Evolutionary conservation across 2,329 filamentous ascomycete genomes (phyloP).

Genomic region (Calonectria pseudoturangicola): DNA sequence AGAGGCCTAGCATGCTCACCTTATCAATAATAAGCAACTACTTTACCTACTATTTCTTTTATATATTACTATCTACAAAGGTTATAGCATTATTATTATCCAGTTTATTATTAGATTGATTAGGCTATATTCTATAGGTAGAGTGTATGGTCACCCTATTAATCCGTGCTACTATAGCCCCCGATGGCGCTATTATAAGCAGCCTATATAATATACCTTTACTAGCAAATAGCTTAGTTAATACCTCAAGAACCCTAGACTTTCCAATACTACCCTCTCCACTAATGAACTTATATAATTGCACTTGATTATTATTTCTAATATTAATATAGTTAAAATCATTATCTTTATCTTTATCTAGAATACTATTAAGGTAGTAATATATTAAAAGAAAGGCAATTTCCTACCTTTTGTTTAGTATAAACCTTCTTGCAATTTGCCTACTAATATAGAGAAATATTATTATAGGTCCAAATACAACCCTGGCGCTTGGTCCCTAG

Average conservation of each 20-base stretch:
- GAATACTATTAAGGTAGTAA: conserved; percentile 1
- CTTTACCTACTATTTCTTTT: background rate
- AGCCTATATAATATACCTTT: conserved; percentile 26
- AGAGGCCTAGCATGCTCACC: background rate
- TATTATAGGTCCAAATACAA: conserved; percentile 13
- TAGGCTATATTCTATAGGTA: background rate
- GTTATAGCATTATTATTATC: background rate
- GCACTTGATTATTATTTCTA: background rate
- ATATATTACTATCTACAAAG: background rate
- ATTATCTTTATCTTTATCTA: background rate
- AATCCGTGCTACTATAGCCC: conserved; percentile 8
- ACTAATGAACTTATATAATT: conserved; percentile 19
- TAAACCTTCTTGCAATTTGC: conserved; percentile 8
- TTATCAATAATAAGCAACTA: conserved; percentile 8
- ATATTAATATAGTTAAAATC: background rate
- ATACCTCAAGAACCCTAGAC: conserved; percentile 25
- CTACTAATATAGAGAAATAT: conserved; percentile 16
- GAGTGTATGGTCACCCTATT: conserved; percentile 30
- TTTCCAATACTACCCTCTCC: conserved; percentile 17
- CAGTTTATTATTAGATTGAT: background rate
- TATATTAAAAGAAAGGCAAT: conserved; percentile 32
- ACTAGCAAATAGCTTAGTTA: conserved; percentile 15
- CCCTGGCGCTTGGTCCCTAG: background rate
- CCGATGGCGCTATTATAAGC: conserved; percentile 20
- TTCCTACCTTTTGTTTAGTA: conserved; percentile 17